Evolutionary conservation across 805 yeast genomes (phyloP).

Genomic region (Saccharomycopsis schoenii): DNA sequence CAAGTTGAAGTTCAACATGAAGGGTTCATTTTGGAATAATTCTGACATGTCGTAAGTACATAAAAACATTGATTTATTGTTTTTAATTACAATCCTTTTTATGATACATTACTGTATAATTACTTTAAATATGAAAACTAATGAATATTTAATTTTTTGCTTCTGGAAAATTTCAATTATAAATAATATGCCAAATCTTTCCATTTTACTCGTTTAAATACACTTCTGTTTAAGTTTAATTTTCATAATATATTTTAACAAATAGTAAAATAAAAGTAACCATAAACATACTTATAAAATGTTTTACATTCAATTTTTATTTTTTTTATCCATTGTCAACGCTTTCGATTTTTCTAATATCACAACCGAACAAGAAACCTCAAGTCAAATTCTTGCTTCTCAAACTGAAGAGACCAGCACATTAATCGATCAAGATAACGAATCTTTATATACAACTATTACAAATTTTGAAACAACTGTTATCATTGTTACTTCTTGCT

Average conservation of each 20-base stretch:
- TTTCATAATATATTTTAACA: neutral
- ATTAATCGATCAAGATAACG: neutral
- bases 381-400: neutral
- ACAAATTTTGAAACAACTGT: constrained; percentile 22
- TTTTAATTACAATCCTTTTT: neutral
- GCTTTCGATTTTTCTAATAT: neutral
- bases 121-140: too few relatives aligned
- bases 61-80: neutral
- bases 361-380: neutral
- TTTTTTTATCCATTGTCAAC: neutral
- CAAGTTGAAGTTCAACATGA: neutral
- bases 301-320: neutral
- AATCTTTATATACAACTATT: neutral
- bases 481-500: constrained; percentile 23
- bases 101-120: neutral
- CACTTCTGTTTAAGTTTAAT: too few relatives aligned
- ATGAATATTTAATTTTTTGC: too few relatives aligned
- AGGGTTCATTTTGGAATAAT: neutral
- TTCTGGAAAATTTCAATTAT: neutral
- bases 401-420: neutral
- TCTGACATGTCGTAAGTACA: neutral
- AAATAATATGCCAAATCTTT: neutral
- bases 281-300: neutral
- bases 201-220: neutral
- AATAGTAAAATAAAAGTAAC: neutral